A percentile compares a stretch with the other conserved stretches of the same genome.
Evolutionary conservation across 202 grass and related monocot species (phyloP).

Genomic region (Hordeum pubiflorum): DNA sequence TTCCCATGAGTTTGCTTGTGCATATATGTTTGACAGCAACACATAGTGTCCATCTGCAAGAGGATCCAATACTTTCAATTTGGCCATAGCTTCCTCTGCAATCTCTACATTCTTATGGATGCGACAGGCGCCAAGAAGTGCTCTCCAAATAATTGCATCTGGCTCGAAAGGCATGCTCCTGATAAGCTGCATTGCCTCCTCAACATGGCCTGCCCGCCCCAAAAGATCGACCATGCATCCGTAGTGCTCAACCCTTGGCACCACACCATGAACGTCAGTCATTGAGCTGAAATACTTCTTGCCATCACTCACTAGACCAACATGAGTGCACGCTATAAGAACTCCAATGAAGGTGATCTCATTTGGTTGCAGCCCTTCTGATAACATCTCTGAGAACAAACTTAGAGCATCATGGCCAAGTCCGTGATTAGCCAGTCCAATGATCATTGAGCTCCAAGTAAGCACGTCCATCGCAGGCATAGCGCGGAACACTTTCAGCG

Average conservation of each 20-base stretch:
- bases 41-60: conserved; percentile 55
- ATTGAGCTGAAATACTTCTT: conserved; percentile 51
- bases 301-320: conserved; percentile 54
- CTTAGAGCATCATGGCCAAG: conserved; percentile 44
- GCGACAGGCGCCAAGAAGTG: conserved; percentile 61
- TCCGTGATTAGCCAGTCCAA: conserved; percentile 61
- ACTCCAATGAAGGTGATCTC: conserved; percentile 58
- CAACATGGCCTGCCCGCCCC: conserved; percentile 48
- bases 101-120: conserved; percentile 64
- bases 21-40: conserved; percentile 60
- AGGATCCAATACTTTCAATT: conserved; percentile 48
- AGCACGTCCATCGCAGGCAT: conserved; percentile 47
- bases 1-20: conserved; percentile 57
- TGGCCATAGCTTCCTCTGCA: conserved; percentile 55
- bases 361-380: conserved; percentile 42
- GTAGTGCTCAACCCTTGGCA: conserved; percentile 51
- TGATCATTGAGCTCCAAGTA: conserved; percentile 56
- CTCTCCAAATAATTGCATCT: conserved; percentile 64
- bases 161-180: conserved; percentile 45
- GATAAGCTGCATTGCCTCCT: conserved; percentile 52
- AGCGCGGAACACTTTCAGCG: conserved; percentile 21
- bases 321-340: conserved; percentile 50
- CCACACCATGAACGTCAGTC: conserved; percentile 32
- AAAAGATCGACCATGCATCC: conserved; percentile 72
- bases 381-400: conserved; percentile 55